Evolutionary conservation across 805 yeast species (phyloP).

Genomic region (Tetrapisispora iriomotensis): DNA sequence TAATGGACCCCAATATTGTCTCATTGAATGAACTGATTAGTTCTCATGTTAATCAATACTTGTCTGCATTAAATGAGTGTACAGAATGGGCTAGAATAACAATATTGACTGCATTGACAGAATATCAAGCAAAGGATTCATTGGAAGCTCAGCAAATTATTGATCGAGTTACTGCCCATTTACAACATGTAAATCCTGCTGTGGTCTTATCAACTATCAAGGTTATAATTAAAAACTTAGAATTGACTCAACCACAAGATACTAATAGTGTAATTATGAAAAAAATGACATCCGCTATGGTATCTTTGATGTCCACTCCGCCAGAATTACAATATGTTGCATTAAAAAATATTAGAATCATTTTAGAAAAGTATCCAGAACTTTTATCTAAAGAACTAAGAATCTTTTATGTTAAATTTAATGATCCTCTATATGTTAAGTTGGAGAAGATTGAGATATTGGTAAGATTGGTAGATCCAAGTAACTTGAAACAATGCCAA

Average conservation of each 20-base stretch:
- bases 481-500: conserved; percentile 38
- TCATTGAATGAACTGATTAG: conserved; percentile 32
- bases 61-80: conserved; percentile 87
- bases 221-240: conserved; percentile 62
- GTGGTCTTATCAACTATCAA: conserved; percentile 83
- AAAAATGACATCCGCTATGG: conserved; percentile 76
- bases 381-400: conserved; percentile 70
- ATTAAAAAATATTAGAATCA: conserved; percentile 78
- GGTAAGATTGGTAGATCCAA: conserved; percentile 54
- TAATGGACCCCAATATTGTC: conserved; percentile 46
- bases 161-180: conserved; percentile 85
- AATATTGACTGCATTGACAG: conserved; percentile 70
- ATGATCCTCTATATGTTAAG: conserved; percentile 71
- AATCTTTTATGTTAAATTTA: conserved; percentile 82
- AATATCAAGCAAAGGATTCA: conserved; percentile 45
- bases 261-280: conserved; percentile 35
- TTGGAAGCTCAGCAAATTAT: conserved; percentile 75
- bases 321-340: conserved; percentile 96
- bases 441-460: conserved; percentile 68
- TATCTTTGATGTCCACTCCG: conserved; percentile 75
- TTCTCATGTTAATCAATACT: conserved; percentile 45
- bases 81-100: conserved; percentile 99
- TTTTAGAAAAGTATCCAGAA: conserved; percentile 79
- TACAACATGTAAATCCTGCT: conserved; percentile 94
- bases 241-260: conserved; percentile 31